A percentile compares a stretch with the other conserved stretches of the same genome.
Conservation (phyloP, 2,329 filamentous ascomycete genomes). For the Fusarium anguioides region DNA sequence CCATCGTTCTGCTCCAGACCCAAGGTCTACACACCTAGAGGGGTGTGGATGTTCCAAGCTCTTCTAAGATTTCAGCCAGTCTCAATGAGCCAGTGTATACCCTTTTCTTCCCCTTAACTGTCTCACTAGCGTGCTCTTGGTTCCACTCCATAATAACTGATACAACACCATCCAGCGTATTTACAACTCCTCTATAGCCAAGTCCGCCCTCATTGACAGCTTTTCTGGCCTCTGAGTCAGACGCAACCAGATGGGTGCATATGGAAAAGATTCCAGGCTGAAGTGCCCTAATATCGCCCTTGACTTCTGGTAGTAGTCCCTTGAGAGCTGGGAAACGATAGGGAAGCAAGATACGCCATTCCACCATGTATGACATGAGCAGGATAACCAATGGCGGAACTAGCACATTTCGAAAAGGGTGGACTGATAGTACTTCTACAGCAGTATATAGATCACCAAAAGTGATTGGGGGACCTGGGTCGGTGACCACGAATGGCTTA, state of each 20-base stretch:
- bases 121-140: background rate
- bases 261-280: slow-evolving; percentile 5
- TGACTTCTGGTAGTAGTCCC: background rate
- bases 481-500: slow-evolving; percentile 4
- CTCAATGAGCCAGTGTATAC: background rate
- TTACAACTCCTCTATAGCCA: slow-evolving; percentile 1
- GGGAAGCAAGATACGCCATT: slow-evolving; percentile 5
- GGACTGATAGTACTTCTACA: background rate
- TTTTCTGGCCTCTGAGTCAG: background rate
- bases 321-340: background rate
- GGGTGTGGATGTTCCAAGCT: background rate
- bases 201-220: background rate
- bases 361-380: background rate
- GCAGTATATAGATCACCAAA: slow-evolving; percentile 4
- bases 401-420: background rate
- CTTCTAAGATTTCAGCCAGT: slow-evolving; percentile 3
- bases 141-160: slow-evolving; percentile 8
- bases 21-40: background rate
- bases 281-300: background rate
- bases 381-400: background rate
- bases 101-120: background rate
- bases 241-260: slow-evolving; percentile 11
- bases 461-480: background rate
- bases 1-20: background rate
- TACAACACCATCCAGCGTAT: background rate